Conservation (phyloP, 176 grass and related monocot species). For the Phoenix roebelenii region DNA sequence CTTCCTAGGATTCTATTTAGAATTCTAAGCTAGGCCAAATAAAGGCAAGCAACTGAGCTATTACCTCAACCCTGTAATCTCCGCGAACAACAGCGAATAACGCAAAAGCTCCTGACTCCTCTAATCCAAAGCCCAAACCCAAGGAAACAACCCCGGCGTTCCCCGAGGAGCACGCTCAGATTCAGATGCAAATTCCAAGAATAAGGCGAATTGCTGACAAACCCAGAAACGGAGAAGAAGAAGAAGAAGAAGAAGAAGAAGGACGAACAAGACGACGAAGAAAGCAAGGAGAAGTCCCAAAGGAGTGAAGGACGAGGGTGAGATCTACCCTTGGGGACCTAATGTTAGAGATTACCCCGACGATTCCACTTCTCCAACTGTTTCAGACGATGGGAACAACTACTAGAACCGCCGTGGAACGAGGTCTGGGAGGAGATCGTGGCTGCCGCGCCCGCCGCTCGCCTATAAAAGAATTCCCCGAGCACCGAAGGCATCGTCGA, state of each 20-base stretch:
- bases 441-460: constrained; percentile 26
- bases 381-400: constrained; percentile 43
- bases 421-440: constrained; percentile 20
- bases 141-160: no score
- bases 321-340: constrained; percentile 17
- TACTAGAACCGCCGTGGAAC: constrained; percentile 16
- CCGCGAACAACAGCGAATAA: no score
- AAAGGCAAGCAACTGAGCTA: no score
- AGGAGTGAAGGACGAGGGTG: background rate
- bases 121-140: no score
- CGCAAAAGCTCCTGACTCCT: no score
- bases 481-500: constrained; percentile 61
- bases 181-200: no score
- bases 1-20: no score
- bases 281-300: constrained; percentile 6
- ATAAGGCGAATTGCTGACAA: background rate
- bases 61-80: no score
- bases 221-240: constrained; percentile 28
- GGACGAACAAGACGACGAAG: constrained; percentile 11
- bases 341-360: constrained; percentile 56
- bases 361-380: constrained; percentile 17
- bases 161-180: no score
- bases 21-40: no score
- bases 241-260: constrained; percentile 10
- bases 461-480: constrained; percentile 35